phyloP scores from a whole-genome alignment of 2,329 filamentous ascomycete species.

The Beauveria sp. region DNA sequence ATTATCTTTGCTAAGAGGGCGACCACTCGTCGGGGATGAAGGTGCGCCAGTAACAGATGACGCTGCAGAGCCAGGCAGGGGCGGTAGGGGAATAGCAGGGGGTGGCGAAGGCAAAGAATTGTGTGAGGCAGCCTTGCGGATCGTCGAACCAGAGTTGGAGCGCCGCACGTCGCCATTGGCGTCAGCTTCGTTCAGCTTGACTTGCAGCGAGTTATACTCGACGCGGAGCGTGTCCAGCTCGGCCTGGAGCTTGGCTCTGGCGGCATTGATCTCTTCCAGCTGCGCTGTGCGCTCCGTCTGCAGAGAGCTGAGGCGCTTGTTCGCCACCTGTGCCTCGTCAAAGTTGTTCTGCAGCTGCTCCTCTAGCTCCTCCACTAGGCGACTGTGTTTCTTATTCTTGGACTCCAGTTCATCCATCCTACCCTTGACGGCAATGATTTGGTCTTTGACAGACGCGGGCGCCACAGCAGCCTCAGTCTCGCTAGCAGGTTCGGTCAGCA shows the following conservation, averaged over 20 bases:
- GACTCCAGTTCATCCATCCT: conserved; percentile 55
- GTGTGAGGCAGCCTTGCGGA: conserved; percentile 79
- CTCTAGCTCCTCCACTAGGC: conserved; percentile 90
- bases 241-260: conserved; percentile 53
- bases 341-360: conserved; percentile 94
- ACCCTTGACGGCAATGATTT: conserved; percentile 56
- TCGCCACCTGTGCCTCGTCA: conserved; percentile 80
- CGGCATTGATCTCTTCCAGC: conserved; percentile 69
- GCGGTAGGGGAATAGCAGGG: conserved; percentile 90
- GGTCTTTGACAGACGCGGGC: conserved; percentile 43
- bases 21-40: conserved; percentile 49
- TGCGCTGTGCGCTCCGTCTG: conserved; percentile 67
- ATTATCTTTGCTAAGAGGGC: conserved; percentile 75
- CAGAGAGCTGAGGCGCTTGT: conserved; percentile 77
- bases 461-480: conserved; percentile 37
- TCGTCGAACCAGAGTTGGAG: conserved; percentile 58
- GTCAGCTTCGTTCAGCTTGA: conserved; percentile 50
- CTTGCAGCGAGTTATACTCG: conserved; percentile 51
- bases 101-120: conserved; percentile 85
- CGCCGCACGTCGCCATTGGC: conserved; percentile 41
- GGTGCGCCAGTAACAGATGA: conserved; percentile 37
- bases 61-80: conserved; percentile 60
- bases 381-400: conserved; percentile 82
- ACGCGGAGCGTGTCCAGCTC: conserved; percentile 62
- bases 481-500: conserved; percentile 38